These are phyloP conservation scores for Backusella luteola DNA, from an alignment of 192 early-diverging fungal species.

Conservation along the genomic window DNA sequence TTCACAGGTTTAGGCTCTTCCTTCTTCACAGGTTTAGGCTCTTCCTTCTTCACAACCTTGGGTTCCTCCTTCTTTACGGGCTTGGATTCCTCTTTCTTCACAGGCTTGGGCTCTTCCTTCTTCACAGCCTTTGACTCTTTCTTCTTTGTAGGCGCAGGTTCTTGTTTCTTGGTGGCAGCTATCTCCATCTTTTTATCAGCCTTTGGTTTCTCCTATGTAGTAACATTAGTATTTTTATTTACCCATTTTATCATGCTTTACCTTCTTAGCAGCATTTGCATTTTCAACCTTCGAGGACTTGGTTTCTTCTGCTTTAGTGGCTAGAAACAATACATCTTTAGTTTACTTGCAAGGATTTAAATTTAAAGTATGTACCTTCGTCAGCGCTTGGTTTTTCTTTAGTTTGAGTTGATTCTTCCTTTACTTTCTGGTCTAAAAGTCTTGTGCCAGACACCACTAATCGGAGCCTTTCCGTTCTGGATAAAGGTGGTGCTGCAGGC, in stretches of 20 bases:
- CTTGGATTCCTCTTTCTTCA: not conserved
- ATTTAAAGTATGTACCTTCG: not conserved
- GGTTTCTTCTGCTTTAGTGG: not conserved
- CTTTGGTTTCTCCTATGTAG: not conserved
- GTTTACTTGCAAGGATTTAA: not conserved
- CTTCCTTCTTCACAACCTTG: not conserved
- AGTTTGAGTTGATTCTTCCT: not conserved
- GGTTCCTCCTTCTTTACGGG: not conserved
- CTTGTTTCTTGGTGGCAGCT: not conserved
- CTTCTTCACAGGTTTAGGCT: not conserved
- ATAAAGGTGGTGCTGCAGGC: not conserved
- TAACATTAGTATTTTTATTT: not conserved
- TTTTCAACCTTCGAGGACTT: not conserved
- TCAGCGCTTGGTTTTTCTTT: not conserved
- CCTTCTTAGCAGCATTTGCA: not conserved
- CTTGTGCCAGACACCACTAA: not conserved
- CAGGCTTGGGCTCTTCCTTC: not conserved
- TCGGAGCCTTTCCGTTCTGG: not conserved
- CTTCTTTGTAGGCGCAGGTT: not conserved
- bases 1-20: too few relatives aligned
- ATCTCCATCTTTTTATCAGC: not conserved
- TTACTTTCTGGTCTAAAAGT: not conserved
- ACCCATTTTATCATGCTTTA: not conserved
- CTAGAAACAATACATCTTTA: not conserved
- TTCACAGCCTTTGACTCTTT: not conserved